A percentile compares a stretch with the other conserved stretches of the same genome.
Conservation (phyloP, 352 stramenopile genomes). For the Peronospora belbahrii region DNA sequence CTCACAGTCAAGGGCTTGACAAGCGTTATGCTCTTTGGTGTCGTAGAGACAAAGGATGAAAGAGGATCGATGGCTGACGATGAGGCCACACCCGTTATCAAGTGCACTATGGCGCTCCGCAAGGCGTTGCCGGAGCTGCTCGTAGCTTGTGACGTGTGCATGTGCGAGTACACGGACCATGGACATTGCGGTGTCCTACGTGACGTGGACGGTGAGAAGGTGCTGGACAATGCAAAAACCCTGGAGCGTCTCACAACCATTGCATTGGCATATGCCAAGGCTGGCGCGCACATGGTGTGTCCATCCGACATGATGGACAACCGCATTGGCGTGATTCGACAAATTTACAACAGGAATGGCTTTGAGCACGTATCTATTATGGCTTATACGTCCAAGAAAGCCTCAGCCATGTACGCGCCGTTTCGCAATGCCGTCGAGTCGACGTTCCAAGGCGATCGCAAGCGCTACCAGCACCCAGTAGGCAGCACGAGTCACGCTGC, state of each 20-base stretch:
- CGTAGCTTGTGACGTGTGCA: slow-evolving; percentile 83
- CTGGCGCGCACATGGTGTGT: slow-evolving; percentile 96
- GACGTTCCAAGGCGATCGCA: slow-evolving; percentile 89
- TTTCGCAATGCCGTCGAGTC: slow-evolving; percentile 97
- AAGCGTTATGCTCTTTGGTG: slow-evolving; percentile 86
- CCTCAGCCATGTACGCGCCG: slow-evolving; percentile 92
- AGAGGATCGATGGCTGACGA: slow-evolving; percentile 66
- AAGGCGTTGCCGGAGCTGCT: slow-evolving; percentile 64
- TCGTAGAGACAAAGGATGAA: slow-evolving; percentile 79
- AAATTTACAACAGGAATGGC: slow-evolving; percentile 91
- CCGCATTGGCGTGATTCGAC: slow-evolving; percentile 92
- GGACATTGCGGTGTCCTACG: slow-evolving; percentile 81
- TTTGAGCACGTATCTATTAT: slow-evolving; percentile 98
- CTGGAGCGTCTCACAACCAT: slow-evolving; percentile 95
- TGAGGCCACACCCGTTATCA: slow-evolving; percentile 72
- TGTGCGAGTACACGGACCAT: slow-evolving; percentile 88
- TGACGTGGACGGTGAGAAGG: slow-evolving; percentile 88
- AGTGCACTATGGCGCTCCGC: slow-evolving; percentile 56
- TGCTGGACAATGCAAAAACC: slow-evolving; percentile 96
- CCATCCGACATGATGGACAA: slow-evolving; percentile 97
- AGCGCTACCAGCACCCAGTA: slow-evolving; percentile 96
- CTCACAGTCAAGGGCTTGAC: slow-evolving; percentile 67
- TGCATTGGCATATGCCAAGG: slow-evolving; percentile 91
- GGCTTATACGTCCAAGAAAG: slow-evolving; percentile 98
- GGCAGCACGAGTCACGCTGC: slow-evolving; percentile 76